A percentile compares a stretch with the other conserved stretches of the same genome.
Conservation (phyloP, 2,329 filamentous ascomycete species). For the Penicillium sumatraense region DNA sequence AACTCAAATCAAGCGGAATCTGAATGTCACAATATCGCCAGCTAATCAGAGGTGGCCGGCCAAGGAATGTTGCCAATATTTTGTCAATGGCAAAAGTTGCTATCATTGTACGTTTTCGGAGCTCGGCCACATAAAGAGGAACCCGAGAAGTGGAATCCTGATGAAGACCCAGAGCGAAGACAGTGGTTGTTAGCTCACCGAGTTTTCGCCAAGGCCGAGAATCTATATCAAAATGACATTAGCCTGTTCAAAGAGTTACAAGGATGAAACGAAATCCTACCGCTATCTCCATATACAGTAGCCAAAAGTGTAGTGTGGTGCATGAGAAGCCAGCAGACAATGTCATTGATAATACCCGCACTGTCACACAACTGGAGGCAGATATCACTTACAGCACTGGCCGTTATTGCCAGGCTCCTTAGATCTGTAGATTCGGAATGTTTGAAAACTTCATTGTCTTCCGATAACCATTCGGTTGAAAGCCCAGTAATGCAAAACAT, state of each 20-base stretch:
- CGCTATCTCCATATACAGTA: conserved; percentile 28
- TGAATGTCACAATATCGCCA: conserved; percentile 33
- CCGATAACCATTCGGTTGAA: conserved; percentile 13
- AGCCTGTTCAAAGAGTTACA: not conserved
- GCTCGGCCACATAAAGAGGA: conserved; percentile 34
- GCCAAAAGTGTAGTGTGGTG: conserved; percentile 26
- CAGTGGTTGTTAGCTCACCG: conserved; percentile 49
- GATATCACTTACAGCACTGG: conserved; percentile 33
- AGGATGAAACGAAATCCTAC: conserved; percentile 3
- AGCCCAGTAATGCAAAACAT: conserved; percentile 25
- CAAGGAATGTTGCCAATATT: conserved; percentile 34
- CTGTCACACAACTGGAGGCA: conserved; percentile 33
- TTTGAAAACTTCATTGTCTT: conserved; percentile 10
- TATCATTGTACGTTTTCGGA: conserved; percentile 32
- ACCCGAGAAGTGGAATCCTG: conserved; percentile 38
- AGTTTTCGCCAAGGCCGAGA: conserved; percentile 51
- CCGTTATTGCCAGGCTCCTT: conserved; percentile 15
- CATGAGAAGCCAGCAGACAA: conserved; percentile 34
- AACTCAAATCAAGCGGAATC: conserved; percentile 34
- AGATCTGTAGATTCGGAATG: conserved; percentile 1
- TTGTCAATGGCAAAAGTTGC: conserved; percentile 33
- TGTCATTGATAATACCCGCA: conserved; percentile 27
- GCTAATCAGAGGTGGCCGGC: conserved; percentile 34
- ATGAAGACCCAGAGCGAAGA: conserved; percentile 48
- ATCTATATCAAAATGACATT: conserved; percentile 32